Conservation (phyloP, 2,329 filamentous ascomycete species). For the Talaromyces sp. region DNA sequence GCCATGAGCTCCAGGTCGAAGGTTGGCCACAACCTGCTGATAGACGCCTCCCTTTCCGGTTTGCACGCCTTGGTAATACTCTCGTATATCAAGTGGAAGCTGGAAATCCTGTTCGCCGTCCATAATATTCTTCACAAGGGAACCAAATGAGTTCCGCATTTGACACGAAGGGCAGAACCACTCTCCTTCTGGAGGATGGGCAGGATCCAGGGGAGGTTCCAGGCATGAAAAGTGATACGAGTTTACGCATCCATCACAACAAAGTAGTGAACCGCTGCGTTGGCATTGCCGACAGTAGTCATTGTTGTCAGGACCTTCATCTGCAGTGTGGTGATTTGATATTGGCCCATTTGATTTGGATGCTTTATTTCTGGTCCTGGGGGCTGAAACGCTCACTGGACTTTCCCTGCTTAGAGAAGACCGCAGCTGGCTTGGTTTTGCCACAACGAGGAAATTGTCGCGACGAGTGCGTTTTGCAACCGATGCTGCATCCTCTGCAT, state of each 20-base stretch:
- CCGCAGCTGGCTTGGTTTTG: constrained; percentile 24
- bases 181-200: constrained; percentile 60
- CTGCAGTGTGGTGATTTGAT: not conserved
- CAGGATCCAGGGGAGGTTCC: constrained; percentile 67
- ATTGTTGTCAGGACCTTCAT: constrained; percentile 61
- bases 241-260: constrained; percentile 86
- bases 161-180: constrained; percentile 72
- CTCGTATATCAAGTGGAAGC: constrained; percentile 65
- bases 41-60: constrained; percentile 75
- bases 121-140: constrained; percentile 60
- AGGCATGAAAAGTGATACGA: constrained; percentile 89
- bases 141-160: constrained; percentile 56
- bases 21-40: constrained; percentile 56
- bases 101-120: constrained; percentile 64
- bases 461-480: constrained; percentile 25
- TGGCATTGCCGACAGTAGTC: constrained; percentile 86
- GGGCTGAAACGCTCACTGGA: not conserved
- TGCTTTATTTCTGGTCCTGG: not conserved
- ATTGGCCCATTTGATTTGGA: not conserved
- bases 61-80: constrained; percentile 72
- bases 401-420: constrained; percentile 19
- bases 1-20: constrained; percentile 21
- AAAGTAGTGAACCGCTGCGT: constrained; percentile 77
- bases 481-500: constrained; percentile 14
- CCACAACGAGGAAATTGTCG: constrained; percentile 20